phyloP scores from a whole-genome alignment of 106 monocot genomes.

The Platanthera guangdongensis region DNA sequence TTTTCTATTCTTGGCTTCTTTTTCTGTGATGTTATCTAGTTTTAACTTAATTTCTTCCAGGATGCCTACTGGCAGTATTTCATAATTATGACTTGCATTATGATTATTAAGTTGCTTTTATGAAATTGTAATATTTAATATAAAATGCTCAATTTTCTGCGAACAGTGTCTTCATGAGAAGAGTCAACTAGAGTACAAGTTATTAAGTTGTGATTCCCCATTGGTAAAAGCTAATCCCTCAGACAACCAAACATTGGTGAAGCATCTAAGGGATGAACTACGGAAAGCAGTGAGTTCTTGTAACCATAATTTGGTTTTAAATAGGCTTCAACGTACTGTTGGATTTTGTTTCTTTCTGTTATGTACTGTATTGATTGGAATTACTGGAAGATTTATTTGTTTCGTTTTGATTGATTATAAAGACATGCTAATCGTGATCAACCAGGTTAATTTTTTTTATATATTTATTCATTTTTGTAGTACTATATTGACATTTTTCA shows the following conservation, averaged over 20 bases:
- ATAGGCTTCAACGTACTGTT: neutral
- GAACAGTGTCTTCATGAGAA: constrained; percentile 5
- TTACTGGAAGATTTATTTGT: neutral
- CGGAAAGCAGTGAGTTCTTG: neutral
- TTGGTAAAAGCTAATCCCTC: neutral
- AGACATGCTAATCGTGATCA: neutral
- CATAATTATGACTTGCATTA: neutral
- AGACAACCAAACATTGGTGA: constrained; percentile 1
- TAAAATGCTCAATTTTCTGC: neutral
- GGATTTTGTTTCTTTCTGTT: neutral
- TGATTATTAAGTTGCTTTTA: neutral
- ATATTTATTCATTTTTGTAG: neutral
- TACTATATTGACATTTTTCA: neutral
- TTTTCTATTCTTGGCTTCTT: neutral
- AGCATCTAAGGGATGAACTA: constrained; percentile 7
- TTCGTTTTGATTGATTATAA: neutral
- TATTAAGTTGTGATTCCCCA: constrained; percentile 3
- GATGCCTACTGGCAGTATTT: neutral
- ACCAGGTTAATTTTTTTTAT: neutral
- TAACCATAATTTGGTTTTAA: neutral
- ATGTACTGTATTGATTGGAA: neutral
- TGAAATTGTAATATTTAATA: neutral
- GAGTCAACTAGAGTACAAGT: neutral
- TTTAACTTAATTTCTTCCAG: neutral
- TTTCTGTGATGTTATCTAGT: neutral